phyloP scores from a whole-genome alignment of 164 flowering plant species.

The Aristolochia californica region DNA sequence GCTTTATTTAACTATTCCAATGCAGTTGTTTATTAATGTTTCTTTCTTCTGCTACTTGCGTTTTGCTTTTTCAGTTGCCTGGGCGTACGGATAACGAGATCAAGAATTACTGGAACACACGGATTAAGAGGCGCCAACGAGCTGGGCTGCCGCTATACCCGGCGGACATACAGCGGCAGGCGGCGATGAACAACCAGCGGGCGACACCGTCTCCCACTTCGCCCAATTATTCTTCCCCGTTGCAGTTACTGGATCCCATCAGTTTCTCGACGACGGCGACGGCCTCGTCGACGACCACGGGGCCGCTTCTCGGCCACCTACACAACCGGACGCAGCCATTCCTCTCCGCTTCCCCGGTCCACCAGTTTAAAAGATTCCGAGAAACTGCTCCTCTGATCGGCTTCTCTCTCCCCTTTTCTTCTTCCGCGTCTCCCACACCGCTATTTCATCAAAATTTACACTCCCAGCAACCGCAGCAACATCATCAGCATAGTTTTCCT shows the following conservation, averaged over 20 bases:
- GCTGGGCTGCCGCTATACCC: slow-evolving; percentile 49
- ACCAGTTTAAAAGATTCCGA: slow-evolving; percentile 12
- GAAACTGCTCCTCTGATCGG: slow-evolving; percentile 3
- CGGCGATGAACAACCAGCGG: slow-evolving; percentile 8
- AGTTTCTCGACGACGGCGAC: slow-evolving; percentile 2
- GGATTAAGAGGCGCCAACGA: slow-evolving; percentile 41
- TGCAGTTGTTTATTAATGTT: neutral
- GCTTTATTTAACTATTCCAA: too few species aligned
- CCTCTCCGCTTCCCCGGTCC: slow-evolving; percentile 3
- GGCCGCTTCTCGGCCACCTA: neutral
- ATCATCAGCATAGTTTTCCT: neutral
- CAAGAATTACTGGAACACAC: slow-evolving; percentile 72
- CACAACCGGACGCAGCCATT: slow-evolving; percentile 7
- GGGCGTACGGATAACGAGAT: slow-evolving; percentile 65
- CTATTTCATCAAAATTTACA: slow-evolving; percentile 11
- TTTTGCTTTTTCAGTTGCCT: slow-evolving; percentile 24
- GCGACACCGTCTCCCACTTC: slow-evolving; percentile 4
- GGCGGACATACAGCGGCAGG: slow-evolving; percentile 23
- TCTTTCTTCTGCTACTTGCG: neutral
- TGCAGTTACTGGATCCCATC: slow-evolving; percentile 18
- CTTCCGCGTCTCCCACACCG: slow-evolving; percentile 5
- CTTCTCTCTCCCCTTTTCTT: slow-evolving; percentile 8
- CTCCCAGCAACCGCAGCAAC: neutral
- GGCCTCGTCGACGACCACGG: too few species aligned
- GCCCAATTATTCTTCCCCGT: slow-evolving; percentile 8